Percentiles rank a stretch among this genome's conserved stretches.
Conservation (phyloP, 345 rosid genomes). For the Gynandropsis gynandra region DNA sequence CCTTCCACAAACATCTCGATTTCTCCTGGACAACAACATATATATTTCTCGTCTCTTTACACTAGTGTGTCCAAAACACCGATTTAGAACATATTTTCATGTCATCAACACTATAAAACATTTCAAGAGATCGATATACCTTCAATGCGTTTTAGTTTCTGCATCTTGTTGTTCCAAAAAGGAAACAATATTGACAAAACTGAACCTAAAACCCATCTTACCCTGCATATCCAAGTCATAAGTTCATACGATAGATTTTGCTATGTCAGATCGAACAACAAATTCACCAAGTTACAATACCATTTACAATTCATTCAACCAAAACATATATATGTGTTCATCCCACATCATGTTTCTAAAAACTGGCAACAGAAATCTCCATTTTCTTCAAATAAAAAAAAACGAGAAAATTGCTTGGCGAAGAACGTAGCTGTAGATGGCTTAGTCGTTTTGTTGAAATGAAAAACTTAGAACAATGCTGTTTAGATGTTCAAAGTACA, state of each 20-base stretch:
- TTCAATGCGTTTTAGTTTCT: constrained; percentile 38
- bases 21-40: constrained; percentile 31
- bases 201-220: constrained; percentile 50
- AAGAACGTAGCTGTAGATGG: too few relatives aligned
- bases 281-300: not conserved
- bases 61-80: too few relatives aligned
- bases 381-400: too few relatives aligned
- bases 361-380: too few relatives aligned
- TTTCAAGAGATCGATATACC: constrained; percentile 26
- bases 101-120: not conserved
- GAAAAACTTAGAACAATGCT: too few relatives aligned
- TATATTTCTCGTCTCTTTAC: too few relatives aligned
- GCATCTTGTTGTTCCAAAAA: constrained; percentile 44
- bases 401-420: too few relatives aligned
- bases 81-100: too few relatives aligned
- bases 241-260: not conserved
- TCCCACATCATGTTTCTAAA: too few relatives aligned
- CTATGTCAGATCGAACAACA: not conserved
- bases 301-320: too few relatives aligned
- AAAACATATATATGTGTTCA: too few relatives aligned
- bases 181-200: constrained; percentile 40
- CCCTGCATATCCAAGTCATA: constrained; percentile 38
- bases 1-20: constrained; percentile 36
- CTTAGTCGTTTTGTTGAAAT: too few relatives aligned
- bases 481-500: not conserved